Conservation (phyloP, 1,284 basidiomycete species). For the Nidula niveotomentosa region DNA sequence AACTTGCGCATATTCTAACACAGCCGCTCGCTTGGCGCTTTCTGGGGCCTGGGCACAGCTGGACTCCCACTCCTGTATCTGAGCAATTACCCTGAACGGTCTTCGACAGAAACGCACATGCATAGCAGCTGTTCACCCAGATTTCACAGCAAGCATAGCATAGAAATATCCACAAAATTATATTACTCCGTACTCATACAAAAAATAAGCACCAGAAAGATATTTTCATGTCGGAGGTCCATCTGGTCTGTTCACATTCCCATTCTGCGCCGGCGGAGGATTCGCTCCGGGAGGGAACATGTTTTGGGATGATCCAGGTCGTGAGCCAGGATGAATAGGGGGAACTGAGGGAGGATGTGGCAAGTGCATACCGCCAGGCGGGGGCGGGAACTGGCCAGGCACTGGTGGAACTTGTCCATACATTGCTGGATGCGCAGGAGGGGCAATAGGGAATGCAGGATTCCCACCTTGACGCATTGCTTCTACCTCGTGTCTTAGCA, state of each 20-base stretch:
- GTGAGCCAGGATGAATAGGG: slow-evolving; percentile 22
- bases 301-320: slow-evolving; percentile 32
- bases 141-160: no score
- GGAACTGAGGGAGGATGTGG: slow-evolving; percentile 34
- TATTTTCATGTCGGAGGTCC: slow-evolving; percentile 4
- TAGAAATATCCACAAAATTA: no score
- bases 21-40: no score
- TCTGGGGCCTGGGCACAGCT: no score
- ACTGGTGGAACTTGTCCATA: slow-evolving; percentile 48
- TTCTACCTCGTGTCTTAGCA: slow-evolving; percentile 75
- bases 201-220: background rate
- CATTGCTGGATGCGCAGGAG: slow-evolving; percentile 50
- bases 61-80: no score
- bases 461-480: slow-evolving; percentile 56
- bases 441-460: slow-evolving; percentile 48
- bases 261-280: slow-evolving; percentile 24
- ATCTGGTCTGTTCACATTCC: slow-evolving; percentile 19
- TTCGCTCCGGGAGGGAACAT: slow-evolving; percentile 16
- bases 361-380: slow-evolving; percentile 34
- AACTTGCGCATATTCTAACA: no score
- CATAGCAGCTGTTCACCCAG: no score
- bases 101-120: no score
- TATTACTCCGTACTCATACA: background rate
- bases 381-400: slow-evolving; percentile 37
- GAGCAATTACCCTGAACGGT: no score